Base-by-base conservation (phyloP, 2,329 filamentous ascomycete species). In the Claviceps purpurea region DNA sequence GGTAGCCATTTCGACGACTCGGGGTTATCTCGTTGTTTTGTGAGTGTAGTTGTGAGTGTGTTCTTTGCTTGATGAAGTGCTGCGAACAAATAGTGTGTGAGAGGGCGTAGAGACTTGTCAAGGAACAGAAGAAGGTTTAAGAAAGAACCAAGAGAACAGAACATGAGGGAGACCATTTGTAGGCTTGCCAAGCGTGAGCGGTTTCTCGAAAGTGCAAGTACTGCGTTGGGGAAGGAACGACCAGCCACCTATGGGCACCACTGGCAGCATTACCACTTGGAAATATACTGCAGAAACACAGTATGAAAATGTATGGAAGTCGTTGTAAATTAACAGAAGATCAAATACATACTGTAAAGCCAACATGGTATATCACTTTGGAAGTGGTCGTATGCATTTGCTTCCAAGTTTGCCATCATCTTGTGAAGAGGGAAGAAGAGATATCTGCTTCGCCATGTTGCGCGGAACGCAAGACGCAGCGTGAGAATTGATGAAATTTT, bases 1-100 rank as follows among this genome's bases (percentile, higher is more conserved):
- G 18, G 47, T 34, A 43, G 58, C 30, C 64, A 67, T 67, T 18
- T 50, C 41, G 7, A 44, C 2, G 14, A 34, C 13, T 1, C 30
- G n/a, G 20, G 20, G 24, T 30, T 34, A 45, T 45, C 34, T 16
- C 48, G 48, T 39, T 30, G 16, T 41, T 41, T 47, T 47, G 8
- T 47, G 30, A 39, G 34, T 37, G 46, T 41, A 40, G 4, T 50
- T 49, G 41, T 26, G 37, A 42, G 40, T 37, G 22, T 46, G 14
- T 47, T 18, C 18, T 42, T 34, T 49, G 38, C 18, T 49, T 42
- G 38, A 34, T 20, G 38, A 10, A 30, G 22, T 49, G 10, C 18
- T n/a, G 18, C 30, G 2, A 40, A 49, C 47, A n/a, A 41, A 4
- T 4, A 41, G 26, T 47, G 6, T n/a, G 13, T 4, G 20, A 39